Base-by-base conservation (phyloP, 2,329 filamentous ascomycete genomes). In the Colletotrichum lentis region DNA sequence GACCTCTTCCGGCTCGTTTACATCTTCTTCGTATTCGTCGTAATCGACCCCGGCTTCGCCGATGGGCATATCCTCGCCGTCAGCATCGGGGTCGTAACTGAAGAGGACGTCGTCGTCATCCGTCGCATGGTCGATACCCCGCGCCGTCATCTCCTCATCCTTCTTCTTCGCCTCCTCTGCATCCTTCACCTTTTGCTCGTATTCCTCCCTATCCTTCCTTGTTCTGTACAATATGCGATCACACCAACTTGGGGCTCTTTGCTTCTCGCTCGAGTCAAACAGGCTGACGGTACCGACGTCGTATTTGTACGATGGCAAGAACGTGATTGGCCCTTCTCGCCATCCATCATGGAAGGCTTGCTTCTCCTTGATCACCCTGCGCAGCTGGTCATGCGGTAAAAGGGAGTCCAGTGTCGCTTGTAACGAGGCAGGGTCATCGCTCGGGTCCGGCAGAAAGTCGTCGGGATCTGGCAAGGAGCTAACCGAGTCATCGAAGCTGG, bases 281-380 rank as follows among this genome's bases (percentile, higher is more conserved):
- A 94, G 86, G 2, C 92, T 92, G 39, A 97, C 88, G 37, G 91
- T 97, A n/a, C 96, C 96, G 35, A 97, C 85, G 74, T 99, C 96
- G 73, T 99, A 99, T 78, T 99, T 99, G 79, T 99, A 99, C 0
- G 96, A 96, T 1, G 96, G 96, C 18, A 98, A 77, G 74, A 99
- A 99, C 1, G 88, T 88, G 64, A 99, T 94, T 0, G 88, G 84
- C 0, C 94, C 96, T 82, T 99, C 96, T 58, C 86, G 86, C 94
- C 96, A 99, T 1, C 94, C 95, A 70, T 97, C 92, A 68, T 97
- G 88, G 70, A 99, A 97, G 0, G 90, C 89, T 75, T 91, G 96
- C n/a, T 88, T 86, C 46, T 88, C 81, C 71, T 86, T 88, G 73
- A 97, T 94, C 67, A 93, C 87, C 64, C 89, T 86, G 5, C 83